Conservation (phyloP, 257 asterid species). For the Solanum lycopersicoides region DNA sequence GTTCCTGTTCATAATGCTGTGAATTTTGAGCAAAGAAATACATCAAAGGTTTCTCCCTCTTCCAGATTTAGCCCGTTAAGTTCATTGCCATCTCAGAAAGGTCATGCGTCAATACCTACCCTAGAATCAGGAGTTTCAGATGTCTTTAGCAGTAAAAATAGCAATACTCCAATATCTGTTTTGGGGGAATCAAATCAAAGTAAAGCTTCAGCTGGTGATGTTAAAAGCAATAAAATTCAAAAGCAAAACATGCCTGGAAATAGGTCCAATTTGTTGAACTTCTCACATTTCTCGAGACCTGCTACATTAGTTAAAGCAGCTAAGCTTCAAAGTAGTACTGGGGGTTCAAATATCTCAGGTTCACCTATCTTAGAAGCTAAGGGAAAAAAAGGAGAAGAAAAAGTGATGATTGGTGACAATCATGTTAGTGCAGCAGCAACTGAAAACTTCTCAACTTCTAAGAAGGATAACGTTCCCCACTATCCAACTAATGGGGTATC, state of each 20-base stretch:
- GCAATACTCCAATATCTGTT: slow-evolving; percentile 11
- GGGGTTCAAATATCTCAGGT: slow-evolving; percentile 22
- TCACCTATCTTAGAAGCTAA: slow-evolving; percentile 18
- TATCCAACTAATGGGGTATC: slow-evolving; percentile 13
- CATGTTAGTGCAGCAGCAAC: slow-evolving; percentile 13
- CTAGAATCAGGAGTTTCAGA: slow-evolving; percentile 43
- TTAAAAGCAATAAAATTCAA: slow-evolving; percentile 11
- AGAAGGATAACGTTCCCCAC: slow-evolving; percentile 18
- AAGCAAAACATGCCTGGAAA: slow-evolving; percentile 18
- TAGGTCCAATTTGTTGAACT: slow-evolving; percentile 42
- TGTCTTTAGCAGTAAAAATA: slow-evolving; percentile 16
- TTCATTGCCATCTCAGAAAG: slow-evolving; percentile 36
- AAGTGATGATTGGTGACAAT: slow-evolving; percentile 9
- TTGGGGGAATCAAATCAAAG: slow-evolving; percentile 23
- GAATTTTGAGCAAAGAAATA: slow-evolving; percentile 10
- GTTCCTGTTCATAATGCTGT: slow-evolving; percentile 8
- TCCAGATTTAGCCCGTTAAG: slow-evolving; percentile 23
- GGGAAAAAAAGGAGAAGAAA: slow-evolving; percentile 24
- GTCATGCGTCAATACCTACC: slow-evolving; percentile 27
- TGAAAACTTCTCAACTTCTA: slow-evolving; percentile 12
- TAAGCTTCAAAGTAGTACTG: slow-evolving; percentile 23
- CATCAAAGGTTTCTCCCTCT: slow-evolving; percentile 21
- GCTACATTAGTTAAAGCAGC: slow-evolving; percentile 30
- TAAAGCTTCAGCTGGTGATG: slow-evolving; percentile 23
- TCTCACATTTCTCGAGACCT: slow-evolving; percentile 68